phyloP scores from a whole-genome alignment of 116 monocot species.

The Cymodocea nodosa region DNA sequence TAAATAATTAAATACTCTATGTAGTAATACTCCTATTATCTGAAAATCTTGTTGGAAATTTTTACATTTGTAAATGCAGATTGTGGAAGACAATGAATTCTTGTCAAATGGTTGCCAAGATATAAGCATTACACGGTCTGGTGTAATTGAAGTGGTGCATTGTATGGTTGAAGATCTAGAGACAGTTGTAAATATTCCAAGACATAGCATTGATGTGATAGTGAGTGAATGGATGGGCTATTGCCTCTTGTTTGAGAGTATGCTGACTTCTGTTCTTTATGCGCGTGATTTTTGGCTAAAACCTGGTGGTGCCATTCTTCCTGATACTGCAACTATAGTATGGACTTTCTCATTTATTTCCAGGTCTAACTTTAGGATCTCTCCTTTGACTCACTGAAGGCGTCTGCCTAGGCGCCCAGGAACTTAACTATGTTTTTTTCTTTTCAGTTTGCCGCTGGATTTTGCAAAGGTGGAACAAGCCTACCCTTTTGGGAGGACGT shows the following conservation, averaged over 20 bases:
- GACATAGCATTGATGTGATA: conserved; percentile 70
- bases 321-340: conserved; percentile 88
- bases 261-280: conserved; percentile 91
- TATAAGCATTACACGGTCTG: conserved; percentile 15
- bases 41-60: neutral
- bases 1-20: conserved; percentile 4
- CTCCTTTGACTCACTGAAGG: neutral
- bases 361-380: neutral
- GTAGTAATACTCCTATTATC: neutral
- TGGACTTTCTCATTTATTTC: conserved; percentile 12
- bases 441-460: conserved; percentile 77
- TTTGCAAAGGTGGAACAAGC: conserved; percentile 83
- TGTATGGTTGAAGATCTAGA: conserved; percentile 90
- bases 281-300: conserved; percentile 94
- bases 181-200: conserved; percentile 35
- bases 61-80: conserved; percentile 24
- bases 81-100: conserved; percentile 70
- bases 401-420: too few species aligned
- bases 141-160: conserved; percentile 62
- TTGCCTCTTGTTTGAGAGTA: conserved; percentile 85
- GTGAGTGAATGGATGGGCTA: conserved; percentile 99
- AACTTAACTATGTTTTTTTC: neutral
- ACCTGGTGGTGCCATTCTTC: conserved; percentile 91
- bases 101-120: conserved; percentile 13
- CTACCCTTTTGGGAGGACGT: conserved; percentile 93